A percentile compares a stretch with the other conserved stretches of the same genome.
Conservation (phyloP, 1,139 yeast genomes). For the Candida glucosophila region DNA sequence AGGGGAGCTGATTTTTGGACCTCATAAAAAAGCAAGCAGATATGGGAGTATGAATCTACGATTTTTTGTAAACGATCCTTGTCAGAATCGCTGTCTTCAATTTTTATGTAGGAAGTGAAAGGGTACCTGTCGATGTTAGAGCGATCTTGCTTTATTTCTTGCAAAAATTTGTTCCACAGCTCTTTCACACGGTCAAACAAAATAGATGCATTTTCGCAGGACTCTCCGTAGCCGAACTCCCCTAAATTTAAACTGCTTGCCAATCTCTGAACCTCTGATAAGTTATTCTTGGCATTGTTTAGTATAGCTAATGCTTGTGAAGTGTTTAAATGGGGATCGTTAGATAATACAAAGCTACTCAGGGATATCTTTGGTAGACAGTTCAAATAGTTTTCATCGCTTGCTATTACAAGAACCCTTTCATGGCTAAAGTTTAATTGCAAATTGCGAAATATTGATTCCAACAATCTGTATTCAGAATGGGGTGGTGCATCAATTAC, state of each 20-base stretch:
- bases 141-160: constrained; percentile 5
- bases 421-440: constrained; percentile 17
- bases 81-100: constrained; percentile 2
- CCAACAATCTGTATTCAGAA: constrained; percentile 6
- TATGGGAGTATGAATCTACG: constrained; percentile 8
- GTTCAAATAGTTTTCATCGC: constrained; percentile 4
- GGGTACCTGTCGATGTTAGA: constrained; percentile 14
- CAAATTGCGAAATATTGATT: constrained; percentile 9
- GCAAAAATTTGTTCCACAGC: constrained; percentile 19
- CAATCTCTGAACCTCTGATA: constrained; percentile 20
- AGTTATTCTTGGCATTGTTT: constrained; percentile 2
- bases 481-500: constrained; percentile 6
- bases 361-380: no score
- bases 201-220: constrained; percentile 30
- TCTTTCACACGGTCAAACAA: constrained; percentile 25
- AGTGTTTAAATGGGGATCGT: no score
- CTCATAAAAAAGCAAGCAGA: constrained; percentile 12
- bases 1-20: constrained; percentile 22
- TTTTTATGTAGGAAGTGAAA: constrained; percentile 10
- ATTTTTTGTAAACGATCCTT: constrained; percentile 1
- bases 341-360: no score
- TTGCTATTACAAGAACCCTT: constrained; percentile 25
- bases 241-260: constrained; percentile 23
- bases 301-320: background rate
- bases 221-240: constrained; percentile 31